Evolutionary conservation across 2,329 filamentous ascomycete genomes (phyloP).

Genomic region (Thyridium curvatum): DNA sequence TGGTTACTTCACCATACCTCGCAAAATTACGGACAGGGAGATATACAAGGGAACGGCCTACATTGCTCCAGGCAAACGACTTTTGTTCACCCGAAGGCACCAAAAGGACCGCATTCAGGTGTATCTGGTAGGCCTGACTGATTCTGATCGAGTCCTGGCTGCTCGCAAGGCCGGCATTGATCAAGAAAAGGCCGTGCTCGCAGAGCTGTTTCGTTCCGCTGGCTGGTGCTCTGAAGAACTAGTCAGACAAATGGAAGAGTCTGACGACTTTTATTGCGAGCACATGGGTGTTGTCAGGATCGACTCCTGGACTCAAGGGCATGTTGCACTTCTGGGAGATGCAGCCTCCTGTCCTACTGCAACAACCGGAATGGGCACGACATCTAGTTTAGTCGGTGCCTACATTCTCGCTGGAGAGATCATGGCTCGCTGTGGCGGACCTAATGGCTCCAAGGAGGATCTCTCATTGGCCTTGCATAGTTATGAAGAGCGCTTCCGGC

Average conservation of each 20-base stretch:
- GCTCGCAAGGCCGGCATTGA: background rate
- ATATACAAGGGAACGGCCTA: constrained; percentile 16
- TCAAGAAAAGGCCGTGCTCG: constrained; percentile 9
- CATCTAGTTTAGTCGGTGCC: constrained; percentile 29
- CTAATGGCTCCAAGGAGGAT: too few species aligned
- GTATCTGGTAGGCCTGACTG: constrained; percentile 29
- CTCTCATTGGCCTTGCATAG: too few species aligned
- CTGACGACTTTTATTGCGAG: constrained; percentile 29
- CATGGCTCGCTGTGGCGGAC: too few species aligned
- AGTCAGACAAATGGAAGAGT: constrained; percentile 10
- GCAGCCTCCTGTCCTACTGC: constrained; percentile 30
- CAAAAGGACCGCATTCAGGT: constrained; percentile 22
- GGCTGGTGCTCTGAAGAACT: constrained; percentile 28
- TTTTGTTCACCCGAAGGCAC: constrained; percentile 28
- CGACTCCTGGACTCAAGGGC: constrained; percentile 6
- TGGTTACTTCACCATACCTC: constrained; percentile 4
- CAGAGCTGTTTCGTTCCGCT: constrained; percentile 21
- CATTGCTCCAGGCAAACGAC: constrained; percentile 20
- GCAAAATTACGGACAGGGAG: background rate
- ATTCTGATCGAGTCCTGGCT: constrained; percentile 14
- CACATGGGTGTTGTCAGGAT: constrained; percentile 29
- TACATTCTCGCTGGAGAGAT: constrained; percentile 41
- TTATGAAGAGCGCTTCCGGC: too few species aligned
- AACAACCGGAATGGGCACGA: constrained; percentile 33
- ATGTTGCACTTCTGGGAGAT: constrained; percentile 1